Evolutionary conservation across 345 rosid genomes (phyloP), one percentile per base, ranked within the genome.

Genomic region (Gossypium australe): DNA sequence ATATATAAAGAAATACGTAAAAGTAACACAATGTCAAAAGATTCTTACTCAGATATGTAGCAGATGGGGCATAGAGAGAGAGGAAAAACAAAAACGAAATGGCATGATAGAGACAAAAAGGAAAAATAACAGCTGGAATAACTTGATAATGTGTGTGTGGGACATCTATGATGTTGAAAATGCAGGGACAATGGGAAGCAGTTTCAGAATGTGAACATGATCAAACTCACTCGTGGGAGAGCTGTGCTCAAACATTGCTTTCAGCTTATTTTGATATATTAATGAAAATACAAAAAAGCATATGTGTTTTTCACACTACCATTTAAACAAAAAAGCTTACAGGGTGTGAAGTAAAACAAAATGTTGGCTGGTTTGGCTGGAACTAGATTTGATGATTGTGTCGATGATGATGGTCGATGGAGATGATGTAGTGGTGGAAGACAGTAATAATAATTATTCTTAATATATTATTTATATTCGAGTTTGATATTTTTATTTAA

Each of bases 361-460:
- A 51, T 51, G 73, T 51, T 69, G 73, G 73, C 24, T 69, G 45
- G 60, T 69, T 25, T 51, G 38, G 71, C 41, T 34, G 41, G 41
- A 34, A 34, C 7, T 34, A 34, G 41, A 7, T 34, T 8, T 48
- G 11, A 67, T 48, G 43, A 47, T 56, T 11, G 9, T 2, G 5
- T n/a, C 20, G 60, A n/a, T 1, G 10, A 20, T 67, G 57, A 48
- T n/a, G n/a, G n/a, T n/a, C n/a, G n/a, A n/a, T 8, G 57, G n/a
- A 22, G 70, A 18, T 62, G 43, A 25, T 51, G n/a, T 34, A 1
- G 41, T 9, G 22, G 34, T 69, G 72, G 59, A 51, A 25, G 59
- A 49, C 72, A 49, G 72, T 10, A 11, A 16, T 27, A 3, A 27
- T 16, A 27, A 34, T 34, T 5, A 34, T 0, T 1, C 7, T 5